Evolutionary conservation across 371 early-diverging fungal species (phyloP).

Genomic region (Mucor piriformis): DNA sequence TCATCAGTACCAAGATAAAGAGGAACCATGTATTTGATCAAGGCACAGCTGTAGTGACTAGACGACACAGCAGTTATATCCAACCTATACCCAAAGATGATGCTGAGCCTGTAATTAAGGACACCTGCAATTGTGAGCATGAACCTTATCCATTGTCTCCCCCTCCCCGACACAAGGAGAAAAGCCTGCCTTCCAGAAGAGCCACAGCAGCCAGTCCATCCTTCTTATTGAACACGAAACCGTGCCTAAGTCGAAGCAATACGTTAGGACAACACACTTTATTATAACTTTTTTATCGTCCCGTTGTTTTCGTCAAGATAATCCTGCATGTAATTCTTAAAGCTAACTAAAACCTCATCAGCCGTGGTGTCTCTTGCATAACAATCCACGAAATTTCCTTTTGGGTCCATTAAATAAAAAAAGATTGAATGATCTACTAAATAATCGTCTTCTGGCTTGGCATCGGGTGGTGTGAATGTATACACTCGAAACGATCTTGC

Average conservation of each 20-base stretch:
- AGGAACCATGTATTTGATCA: background rate
- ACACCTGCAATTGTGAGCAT: background rate
- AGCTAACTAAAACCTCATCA: slow-evolving; percentile 54
- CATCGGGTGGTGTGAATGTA: slow-evolving; percentile 79
- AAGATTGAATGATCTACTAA: slow-evolving; percentile 96
- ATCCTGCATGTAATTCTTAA: slow-evolving; percentile 56
- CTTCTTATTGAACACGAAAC: background rate
- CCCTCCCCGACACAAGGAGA: slow-evolving; percentile 8
- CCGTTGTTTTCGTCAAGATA: slow-evolving; percentile 28
- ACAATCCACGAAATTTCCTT: slow-evolving; percentile 84
- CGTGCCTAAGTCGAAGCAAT: slow-evolving; percentile 18
- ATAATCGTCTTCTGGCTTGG: slow-evolving; percentile 81
- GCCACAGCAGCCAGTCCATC: background rate
- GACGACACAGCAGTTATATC: slow-evolving; percentile 17
- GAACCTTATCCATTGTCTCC: slow-evolving; percentile 9
- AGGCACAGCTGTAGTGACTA: background rate
- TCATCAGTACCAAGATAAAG: slow-evolving; percentile 8
- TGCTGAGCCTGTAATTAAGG: no score
- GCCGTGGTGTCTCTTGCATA: slow-evolving; percentile 78
- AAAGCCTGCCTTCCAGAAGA: background rate
- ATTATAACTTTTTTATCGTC: slow-evolving; percentile 40
- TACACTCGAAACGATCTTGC: slow-evolving; percentile 92
- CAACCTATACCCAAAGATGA: background rate
- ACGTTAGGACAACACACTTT: slow-evolving; percentile 7
- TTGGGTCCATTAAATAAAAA: slow-evolving; percentile 90